These are phyloP conservation scores for Ilex asprella DNA, from an alignment of 257 asterid genomes.

Conservation along the genomic window DNA sequence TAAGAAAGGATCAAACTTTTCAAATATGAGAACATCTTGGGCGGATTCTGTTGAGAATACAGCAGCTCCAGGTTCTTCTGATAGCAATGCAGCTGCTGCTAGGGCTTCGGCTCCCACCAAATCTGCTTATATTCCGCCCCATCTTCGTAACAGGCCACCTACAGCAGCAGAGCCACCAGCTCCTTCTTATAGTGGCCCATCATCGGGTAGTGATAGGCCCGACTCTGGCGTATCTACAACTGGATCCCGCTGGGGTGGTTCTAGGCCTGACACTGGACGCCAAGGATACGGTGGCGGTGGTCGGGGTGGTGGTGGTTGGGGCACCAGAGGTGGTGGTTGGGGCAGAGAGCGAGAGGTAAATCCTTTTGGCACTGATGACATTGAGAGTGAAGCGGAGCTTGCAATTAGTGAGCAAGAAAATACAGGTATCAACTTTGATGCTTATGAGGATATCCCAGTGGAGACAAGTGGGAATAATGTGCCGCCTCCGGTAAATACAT, in stretches of 20 bases:
- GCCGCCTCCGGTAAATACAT: slow-evolving; percentile 78
- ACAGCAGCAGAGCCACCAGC: slow-evolving; percentile 43
- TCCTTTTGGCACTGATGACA: slow-evolving; percentile 66
- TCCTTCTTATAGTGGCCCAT: slow-evolving; percentile 46
- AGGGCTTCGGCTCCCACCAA: slow-evolving; percentile 44
- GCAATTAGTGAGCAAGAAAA: slow-evolving; percentile 62
- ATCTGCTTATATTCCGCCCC: slow-evolving; percentile 77
- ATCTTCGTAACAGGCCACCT: slow-evolving; percentile 57
- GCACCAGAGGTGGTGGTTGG: slow-evolving; percentile 45
- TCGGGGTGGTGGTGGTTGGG: slow-evolving; percentile 31
- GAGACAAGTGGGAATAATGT: slow-evolving; percentile 82
- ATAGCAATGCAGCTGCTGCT: slow-evolving; percentile 33
- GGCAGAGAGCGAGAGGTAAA: slow-evolving; percentile 67
- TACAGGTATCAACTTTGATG: slow-evolving; percentile 78
- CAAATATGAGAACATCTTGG: slow-evolving; percentile 62
- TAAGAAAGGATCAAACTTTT: neutral
- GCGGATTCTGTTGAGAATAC: slow-evolving; percentile 70
- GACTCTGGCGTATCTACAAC: slow-evolving; percentile 45
- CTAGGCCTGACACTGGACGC: slow-evolving; percentile 52
- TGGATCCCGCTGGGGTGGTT: slow-evolving; percentile 53
- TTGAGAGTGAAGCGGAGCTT: slow-evolving; percentile 32
- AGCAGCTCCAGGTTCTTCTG: slow-evolving; percentile 36
- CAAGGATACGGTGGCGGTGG: slow-evolving; percentile 48
- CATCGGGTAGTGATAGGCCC: slow-evolving; percentile 41
- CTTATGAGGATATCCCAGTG: slow-evolving; percentile 88